Evolutionary conservation across 202 grass and related monocot species (phyloP).

Genomic region (Musa balbisiana): DNA sequence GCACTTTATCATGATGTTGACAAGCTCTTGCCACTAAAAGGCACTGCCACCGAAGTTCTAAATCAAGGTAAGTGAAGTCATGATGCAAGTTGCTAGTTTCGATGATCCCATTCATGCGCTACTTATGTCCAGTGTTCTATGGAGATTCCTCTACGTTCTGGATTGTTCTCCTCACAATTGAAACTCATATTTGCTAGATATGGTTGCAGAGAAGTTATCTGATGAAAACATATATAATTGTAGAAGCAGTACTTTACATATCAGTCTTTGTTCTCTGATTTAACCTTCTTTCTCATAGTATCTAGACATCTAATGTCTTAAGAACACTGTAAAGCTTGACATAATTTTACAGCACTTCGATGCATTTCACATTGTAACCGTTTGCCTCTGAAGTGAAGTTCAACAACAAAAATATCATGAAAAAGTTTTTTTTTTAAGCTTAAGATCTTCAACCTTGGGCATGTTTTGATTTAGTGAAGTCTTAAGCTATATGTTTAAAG

Average conservation of each 20-base stretch:
- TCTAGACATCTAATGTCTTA: neutral
- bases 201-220: too few relatives aligned
- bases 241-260: too few relatives aligned
- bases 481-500: neutral
- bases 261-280: neutral
- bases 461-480: neutral
- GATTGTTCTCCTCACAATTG: too few relatives aligned
- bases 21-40: conserved; percentile 13
- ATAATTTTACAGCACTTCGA: neutral
- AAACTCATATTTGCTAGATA: too few relatives aligned
- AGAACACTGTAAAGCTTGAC: neutral
- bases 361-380: neutral
- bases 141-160: neutral
- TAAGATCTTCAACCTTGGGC: neutral
- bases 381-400: neutral
- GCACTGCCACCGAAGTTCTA: conserved; percentile 3
- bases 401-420: too few relatives aligned
- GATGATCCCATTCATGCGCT: neutral
- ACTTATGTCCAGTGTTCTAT: neutral
- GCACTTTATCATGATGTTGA: conserved; percentile 4
- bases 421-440: neutral
- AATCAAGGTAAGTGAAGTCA: conserved; percentile 4
- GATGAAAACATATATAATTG: too few relatives aligned
- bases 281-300: neutral
- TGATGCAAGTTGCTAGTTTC: neutral